These are phyloP conservation scores for Pogostemon cablin DNA, from an alignment of 257 asterid species.

Conservation along the genomic window DNA sequence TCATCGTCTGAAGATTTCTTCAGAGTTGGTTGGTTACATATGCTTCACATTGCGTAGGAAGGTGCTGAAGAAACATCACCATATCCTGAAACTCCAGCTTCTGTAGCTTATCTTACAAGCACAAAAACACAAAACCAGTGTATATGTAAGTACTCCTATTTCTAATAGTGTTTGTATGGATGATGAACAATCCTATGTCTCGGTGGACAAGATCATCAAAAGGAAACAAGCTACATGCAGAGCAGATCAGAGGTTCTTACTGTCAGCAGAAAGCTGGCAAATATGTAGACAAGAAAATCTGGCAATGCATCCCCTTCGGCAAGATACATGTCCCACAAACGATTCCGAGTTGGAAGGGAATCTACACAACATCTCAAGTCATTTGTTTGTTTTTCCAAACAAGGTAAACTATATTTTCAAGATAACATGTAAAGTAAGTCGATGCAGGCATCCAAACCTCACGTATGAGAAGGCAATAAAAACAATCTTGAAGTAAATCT, in stretches of 20 bases:
- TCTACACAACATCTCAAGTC: conserved; percentile 46
- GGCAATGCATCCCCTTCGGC: conserved; percentile 99
- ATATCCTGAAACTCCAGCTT: conserved; percentile 95
- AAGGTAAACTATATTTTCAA: conserved; percentile 10
- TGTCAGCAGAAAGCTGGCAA: conserved; percentile 91
- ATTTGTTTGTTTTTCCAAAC: conserved; percentile 25
- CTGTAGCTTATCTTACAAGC: conserved; percentile 60
- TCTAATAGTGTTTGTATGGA: no score
- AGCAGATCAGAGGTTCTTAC: conserved; percentile 34
- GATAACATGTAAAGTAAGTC: conserved; percentile 1
- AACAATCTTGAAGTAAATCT: conserved; percentile 96
- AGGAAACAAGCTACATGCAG: background rate
- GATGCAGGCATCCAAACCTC: conserved; percentile 60
- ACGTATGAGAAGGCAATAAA: conserved; percentile 92
- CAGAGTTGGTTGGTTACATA: conserved; percentile 43
- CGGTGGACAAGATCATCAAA: no score
- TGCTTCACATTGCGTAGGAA: conserved; percentile 82
- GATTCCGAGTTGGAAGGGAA: conserved; percentile 83
- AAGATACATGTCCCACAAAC: conserved; percentile 97
- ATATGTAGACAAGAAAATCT: conserved; percentile 89
- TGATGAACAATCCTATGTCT: no score
- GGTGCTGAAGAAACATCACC: conserved; percentile 98
- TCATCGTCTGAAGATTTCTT: conserved; percentile 37
- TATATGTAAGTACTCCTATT: background rate
- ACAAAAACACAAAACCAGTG: background rate